Percentiles rank a stretch among this genome's conserved stretches.
Evolutionary conservation across 768 basidiomycete species (phyloP).

Genomic region (Holtermannia corniformis): DNA sequence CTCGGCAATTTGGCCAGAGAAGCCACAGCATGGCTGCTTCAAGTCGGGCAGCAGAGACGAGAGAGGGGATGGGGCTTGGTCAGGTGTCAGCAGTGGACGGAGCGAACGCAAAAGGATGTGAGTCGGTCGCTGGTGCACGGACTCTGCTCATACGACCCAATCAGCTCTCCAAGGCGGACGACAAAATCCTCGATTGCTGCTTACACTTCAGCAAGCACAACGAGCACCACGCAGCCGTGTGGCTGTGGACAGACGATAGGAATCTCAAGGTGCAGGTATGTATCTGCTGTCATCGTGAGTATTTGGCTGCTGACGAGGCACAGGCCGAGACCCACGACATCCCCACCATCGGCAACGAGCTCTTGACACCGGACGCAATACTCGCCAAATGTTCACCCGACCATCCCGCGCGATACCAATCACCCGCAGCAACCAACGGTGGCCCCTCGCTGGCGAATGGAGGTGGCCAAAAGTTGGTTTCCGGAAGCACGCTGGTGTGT

Average conservation of each 20-base stretch:
- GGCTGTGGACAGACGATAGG: slow-evolving; percentile 28
- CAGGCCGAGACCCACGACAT: slow-evolving; percentile 19
- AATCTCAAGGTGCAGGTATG: slow-evolving; percentile 22
- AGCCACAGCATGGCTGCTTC: slow-evolving; percentile 15
- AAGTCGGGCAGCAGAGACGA: slow-evolving; percentile 2
- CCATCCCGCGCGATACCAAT: background rate
- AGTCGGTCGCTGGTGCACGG: background rate
- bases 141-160: background rate
- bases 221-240: slow-evolving; percentile 5
- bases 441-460: too few species aligned
- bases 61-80: slow-evolving; percentile 10
- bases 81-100: slow-evolving; percentile 20
- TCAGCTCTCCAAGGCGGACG: slow-evolving; percentile 18
- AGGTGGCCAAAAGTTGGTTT: too few species aligned
- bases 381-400: background rate
- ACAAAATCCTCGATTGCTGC: slow-evolving; percentile 30
- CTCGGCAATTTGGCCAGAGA: slow-evolving; percentile 8
- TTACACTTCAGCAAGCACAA: slow-evolving; percentile 11
- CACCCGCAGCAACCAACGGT: too few species aligned
- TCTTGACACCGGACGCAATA: background rate
- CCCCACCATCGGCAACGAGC: slow-evolving; percentile 8
- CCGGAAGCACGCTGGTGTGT: too few species aligned
- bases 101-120: slow-evolving; percentile 11
- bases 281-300: slow-evolving; percentile 1
- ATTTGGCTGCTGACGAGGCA: background rate